phyloP scores from a whole-genome alignment of 352 stramenopile genomes.

The Plasmopara halstedii region DNA sequence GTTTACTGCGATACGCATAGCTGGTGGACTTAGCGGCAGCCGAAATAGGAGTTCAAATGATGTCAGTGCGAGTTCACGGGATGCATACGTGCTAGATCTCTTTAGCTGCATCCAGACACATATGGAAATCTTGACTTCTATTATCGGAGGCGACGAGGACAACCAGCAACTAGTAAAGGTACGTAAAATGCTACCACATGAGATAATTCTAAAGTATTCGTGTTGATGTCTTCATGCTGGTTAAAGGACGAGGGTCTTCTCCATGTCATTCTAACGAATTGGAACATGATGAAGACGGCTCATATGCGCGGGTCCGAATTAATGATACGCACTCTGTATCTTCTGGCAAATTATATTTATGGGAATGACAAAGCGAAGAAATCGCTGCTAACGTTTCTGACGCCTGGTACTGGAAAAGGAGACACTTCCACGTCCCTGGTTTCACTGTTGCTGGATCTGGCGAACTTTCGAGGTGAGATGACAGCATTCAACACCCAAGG shows the following conservation, averaged over 20 bases:
- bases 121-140: conserved; percentile 39
- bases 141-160: conserved; percentile 28
- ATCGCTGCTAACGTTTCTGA: conserved; percentile 18
- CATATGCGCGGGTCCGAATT: conserved; percentile 30
- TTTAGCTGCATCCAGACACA: conserved; percentile 35
- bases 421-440: conserved; percentile 12
- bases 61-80: conserved; percentile 9
- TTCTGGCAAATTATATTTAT: conserved; percentile 43
- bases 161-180: conserved; percentile 35
- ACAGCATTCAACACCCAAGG: not conserved
- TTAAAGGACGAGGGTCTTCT: conserved; percentile 29
- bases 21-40: conserved; percentile 42
- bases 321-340: conserved; percentile 32
- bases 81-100: conserved; percentile 32
- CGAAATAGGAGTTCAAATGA: conserved; percentile 2
- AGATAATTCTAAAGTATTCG: not conserved
- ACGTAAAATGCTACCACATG: not conserved
- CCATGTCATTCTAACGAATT: conserved; percentile 37
- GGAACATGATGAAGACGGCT: conserved; percentile 46
- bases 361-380: conserved; percentile 33
- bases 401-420: conserved; percentile 4
- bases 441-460: conserved; percentile 17
- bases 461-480: conserved; percentile 13
- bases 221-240: conserved; percentile 1
- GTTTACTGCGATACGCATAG: conserved; percentile 40